Conservation (phyloP, 2,329 filamentous ascomycete genomes). For the Venturia pyrina region DNA sequence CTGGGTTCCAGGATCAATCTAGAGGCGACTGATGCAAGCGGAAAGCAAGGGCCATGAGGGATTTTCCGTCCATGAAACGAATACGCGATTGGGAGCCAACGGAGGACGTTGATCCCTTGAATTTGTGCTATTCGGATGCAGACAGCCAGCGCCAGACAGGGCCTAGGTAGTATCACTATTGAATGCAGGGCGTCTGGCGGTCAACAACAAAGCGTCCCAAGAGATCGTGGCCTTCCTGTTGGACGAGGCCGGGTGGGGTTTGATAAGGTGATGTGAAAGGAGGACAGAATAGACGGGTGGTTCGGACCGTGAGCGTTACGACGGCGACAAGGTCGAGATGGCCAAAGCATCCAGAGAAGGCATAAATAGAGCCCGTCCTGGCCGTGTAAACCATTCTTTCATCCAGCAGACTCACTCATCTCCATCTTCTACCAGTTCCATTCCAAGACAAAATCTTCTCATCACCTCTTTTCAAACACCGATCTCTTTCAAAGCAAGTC, state of each 20-base stretch:
- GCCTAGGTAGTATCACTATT: conserved; percentile 35
- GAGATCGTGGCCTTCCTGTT: conserved; percentile 36
- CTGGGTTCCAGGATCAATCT: conserved; percentile 17
- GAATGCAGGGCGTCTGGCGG: conserved; percentile 33
- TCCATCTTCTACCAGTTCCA: conserved; percentile 7
- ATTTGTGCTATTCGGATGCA: conserved; percentile 33
- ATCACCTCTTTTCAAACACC: conserved; percentile 9
- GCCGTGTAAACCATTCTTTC: conserved; percentile 13
- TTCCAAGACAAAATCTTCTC: conserved; percentile 9
- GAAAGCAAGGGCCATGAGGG: conserved; percentile 28
- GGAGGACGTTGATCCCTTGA: conserved; percentile 28
- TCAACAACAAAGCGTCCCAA: conserved; percentile 30
- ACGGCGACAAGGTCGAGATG: conserved; percentile 18
- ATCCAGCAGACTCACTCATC: conserved; percentile 7
- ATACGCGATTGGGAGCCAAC: conserved; percentile 37
- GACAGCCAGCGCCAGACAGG: conserved; percentile 31
- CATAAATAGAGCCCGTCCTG: conserved; percentile 30
- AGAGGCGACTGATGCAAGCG: conserved; percentile 25
- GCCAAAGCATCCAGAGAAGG: conserved; percentile 20
- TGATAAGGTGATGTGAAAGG: conserved; percentile 29
- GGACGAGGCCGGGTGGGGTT: conserved; percentile 31
- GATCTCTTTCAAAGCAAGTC: background rate
- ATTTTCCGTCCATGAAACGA: conserved; percentile 29
- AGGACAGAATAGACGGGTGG: conserved; percentile 26
- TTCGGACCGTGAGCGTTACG: conserved; percentile 17